A percentile compares a stretch with the other conserved stretches of the same genome.
Evolutionary conservation across 2,329 filamentous ascomycete species (phyloP).

Genomic region (Truncatella angustata): DNA sequence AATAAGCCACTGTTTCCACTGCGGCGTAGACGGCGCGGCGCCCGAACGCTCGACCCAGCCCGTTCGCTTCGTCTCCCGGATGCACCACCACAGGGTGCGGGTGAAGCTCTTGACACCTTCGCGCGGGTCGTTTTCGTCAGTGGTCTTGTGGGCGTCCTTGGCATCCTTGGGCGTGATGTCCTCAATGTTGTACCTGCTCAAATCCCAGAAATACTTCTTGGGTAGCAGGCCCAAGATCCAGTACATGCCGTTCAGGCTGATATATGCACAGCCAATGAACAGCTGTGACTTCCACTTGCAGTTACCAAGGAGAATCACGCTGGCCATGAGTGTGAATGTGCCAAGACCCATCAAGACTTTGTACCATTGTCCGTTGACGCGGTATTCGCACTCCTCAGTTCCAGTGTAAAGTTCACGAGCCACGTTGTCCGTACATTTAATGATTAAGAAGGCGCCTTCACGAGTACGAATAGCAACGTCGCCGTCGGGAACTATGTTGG

Average conservation of each 20-base stretch:
- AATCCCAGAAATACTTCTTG: slow-evolving; percentile 52
- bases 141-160: slow-evolving; percentile 30
- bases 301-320: slow-evolving; percentile 60
- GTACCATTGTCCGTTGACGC: slow-evolving; percentile 45
- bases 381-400: slow-evolving; percentile 59
- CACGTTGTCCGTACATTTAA: slow-evolving; percentile 58
- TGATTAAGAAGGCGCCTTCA: slow-evolving; percentile 57
- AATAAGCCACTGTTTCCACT: slow-evolving; percentile 54
- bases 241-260: slow-evolving; percentile 58
- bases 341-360: slow-evolving; percentile 54
- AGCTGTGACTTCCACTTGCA: slow-evolving; percentile 60
- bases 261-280: slow-evolving; percentile 56
- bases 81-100: slow-evolving; percentile 57
- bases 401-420: slow-evolving; percentile 62
- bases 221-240: slow-evolving; percentile 55
- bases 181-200: slow-evolving; percentile 46
- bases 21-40: slow-evolving; percentile 48
- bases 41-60: slow-evolving; percentile 53
- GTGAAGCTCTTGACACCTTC: slow-evolving; percentile 51
- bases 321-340: slow-evolving; percentile 60
- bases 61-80: slow-evolving; percentile 49
- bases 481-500: slow-evolving; percentile 47
- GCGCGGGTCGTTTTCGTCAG: slow-evolving; percentile 26
- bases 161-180: slow-evolving; percentile 42
- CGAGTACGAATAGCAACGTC: slow-evolving; percentile 63